These are phyloP conservation scores for Annona cherimola DNA, from an alignment of 164 flowering plant species.

Conservation along the genomic window DNA sequence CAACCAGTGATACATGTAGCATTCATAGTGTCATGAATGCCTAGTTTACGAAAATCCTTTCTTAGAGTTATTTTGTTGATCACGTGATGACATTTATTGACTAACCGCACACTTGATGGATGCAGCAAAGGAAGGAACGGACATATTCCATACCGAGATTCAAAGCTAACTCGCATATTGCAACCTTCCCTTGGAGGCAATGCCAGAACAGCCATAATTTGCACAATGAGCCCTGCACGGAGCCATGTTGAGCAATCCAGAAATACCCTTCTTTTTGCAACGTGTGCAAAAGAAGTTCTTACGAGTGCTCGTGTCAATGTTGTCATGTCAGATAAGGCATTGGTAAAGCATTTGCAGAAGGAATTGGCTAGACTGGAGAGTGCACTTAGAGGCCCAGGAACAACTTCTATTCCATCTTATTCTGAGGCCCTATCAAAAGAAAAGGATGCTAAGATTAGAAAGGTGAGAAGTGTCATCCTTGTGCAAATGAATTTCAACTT, in stretches of 20 bases:
- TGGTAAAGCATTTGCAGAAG: constrained; percentile 81
- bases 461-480: constrained; percentile 37
- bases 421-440: constrained; percentile 44
- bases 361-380: constrained; percentile 73
- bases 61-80: background rate
- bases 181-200: constrained; percentile 90
- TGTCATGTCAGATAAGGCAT: constrained; percentile 86
- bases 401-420: constrained; percentile 26
- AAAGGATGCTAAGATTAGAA: constrained; percentile 83
- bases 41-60: background rate
- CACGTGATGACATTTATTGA: background rate
- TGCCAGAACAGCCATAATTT: constrained; percentile 90
- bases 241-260: constrained; percentile 90
- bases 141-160: constrained; percentile 85
- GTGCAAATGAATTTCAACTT: background rate
- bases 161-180: constrained; percentile 90
- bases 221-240: constrained; percentile 91
- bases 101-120: background rate
- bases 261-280: constrained; percentile 87
- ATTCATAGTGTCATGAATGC: too few species aligned
- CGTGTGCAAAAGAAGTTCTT: constrained; percentile 84
- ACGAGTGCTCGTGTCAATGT: constrained; percentile 81
- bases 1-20: too few species aligned
- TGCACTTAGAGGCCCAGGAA: constrained; percentile 40
- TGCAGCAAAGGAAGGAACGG: constrained; percentile 84